phyloP scores from a whole-genome alignment of 2,329 filamentous ascomycete genomes.

The Pleoardoris graminearum region DNA sequence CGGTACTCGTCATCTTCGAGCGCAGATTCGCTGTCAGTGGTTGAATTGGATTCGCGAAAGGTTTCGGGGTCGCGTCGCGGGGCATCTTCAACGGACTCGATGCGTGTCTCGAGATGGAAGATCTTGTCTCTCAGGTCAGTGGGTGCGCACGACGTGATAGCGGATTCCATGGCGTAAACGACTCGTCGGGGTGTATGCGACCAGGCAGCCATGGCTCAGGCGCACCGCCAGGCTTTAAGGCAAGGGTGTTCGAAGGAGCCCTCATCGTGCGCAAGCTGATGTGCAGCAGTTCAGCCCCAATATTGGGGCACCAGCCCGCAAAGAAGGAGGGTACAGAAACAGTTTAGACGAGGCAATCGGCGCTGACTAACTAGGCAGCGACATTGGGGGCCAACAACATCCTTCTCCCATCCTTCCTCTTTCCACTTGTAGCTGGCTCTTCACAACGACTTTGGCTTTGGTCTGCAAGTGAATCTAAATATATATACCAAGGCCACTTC shows the following conservation, averaged over 20 bases:
- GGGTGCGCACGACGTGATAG: slow-evolving; percentile 18
- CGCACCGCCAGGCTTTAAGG: slow-evolving; percentile 16
- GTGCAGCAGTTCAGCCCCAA: slow-evolving; percentile 33
- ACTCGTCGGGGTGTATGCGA: slow-evolving; percentile 8
- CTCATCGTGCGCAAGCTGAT: slow-evolving; percentile 17
- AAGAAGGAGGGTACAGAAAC: slow-evolving; percentile 9
- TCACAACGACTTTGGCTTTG: not conserved
- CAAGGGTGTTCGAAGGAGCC: slow-evolving; percentile 21
- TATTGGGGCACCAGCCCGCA: slow-evolving; percentile 18
- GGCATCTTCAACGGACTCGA: slow-evolving; percentile 26
- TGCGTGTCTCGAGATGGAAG: slow-evolving; percentile 31
- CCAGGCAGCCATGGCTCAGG: slow-evolving; percentile 19
- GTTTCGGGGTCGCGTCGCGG: not conserved
- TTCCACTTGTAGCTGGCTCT: slow-evolving; percentile 2
- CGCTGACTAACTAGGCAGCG: slow-evolving; percentile 18
- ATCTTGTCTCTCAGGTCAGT: slow-evolving; percentile 23
- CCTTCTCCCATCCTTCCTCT: slow-evolving; percentile 1
- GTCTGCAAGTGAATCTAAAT: no score
- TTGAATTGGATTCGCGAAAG: slow-evolving; percentile 2
- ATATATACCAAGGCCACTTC: no score
- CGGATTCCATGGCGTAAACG: slow-evolving; percentile 21
- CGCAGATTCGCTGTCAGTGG: slow-evolving; percentile 8
- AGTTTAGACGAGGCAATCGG: slow-evolving; percentile 12
- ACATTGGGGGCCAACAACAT: slow-evolving; percentile 25
- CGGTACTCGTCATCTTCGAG: slow-evolving; percentile 21